Conservation (phyloP, 2,329 filamentous ascomycete species). For the Phoma herbarum region DNA sequence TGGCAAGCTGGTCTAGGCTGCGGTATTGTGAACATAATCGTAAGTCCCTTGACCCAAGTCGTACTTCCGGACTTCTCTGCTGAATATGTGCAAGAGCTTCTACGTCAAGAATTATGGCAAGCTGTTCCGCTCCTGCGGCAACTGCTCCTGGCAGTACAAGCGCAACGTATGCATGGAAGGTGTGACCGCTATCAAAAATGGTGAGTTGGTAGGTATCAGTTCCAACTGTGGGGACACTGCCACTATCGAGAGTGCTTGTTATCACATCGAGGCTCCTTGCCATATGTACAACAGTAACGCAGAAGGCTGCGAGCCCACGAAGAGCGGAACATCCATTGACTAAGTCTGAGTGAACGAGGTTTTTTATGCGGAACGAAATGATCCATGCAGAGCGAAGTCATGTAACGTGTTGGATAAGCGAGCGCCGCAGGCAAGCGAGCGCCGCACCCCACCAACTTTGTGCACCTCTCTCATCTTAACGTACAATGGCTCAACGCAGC, state of each 20-base stretch:
- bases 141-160: conserved; percentile 54
- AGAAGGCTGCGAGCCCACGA: conserved; percentile 30
- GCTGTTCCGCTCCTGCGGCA: conserved; percentile 56
- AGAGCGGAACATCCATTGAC: conserved; percentile 27
- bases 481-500: too few species aligned
- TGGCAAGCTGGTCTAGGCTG: conserved; percentile 51
- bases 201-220: conserved; percentile 57
- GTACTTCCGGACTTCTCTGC: background rate
- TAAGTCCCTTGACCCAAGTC: background rate
- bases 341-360: background rate
- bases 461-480: too few species aligned
- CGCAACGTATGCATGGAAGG: conserved; percentile 55
- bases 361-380: background rate
- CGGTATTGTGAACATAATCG: conserved; percentile 45
- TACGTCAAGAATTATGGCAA: conserved; percentile 41
- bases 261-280: conserved; percentile 23
- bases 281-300: conserved; percentile 31
- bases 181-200: conserved; percentile 49
- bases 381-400: background rate
- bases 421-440: too few species aligned
- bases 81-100: conserved; percentile 23
- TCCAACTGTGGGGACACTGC: conserved; percentile 59
- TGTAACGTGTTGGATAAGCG: too few species aligned
- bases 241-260: conserved; percentile 38
- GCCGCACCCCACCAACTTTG: too few species aligned